Evolutionary conservation across 805 yeast species (phyloP).

Genomic region (Yarrowia deformans): DNA sequence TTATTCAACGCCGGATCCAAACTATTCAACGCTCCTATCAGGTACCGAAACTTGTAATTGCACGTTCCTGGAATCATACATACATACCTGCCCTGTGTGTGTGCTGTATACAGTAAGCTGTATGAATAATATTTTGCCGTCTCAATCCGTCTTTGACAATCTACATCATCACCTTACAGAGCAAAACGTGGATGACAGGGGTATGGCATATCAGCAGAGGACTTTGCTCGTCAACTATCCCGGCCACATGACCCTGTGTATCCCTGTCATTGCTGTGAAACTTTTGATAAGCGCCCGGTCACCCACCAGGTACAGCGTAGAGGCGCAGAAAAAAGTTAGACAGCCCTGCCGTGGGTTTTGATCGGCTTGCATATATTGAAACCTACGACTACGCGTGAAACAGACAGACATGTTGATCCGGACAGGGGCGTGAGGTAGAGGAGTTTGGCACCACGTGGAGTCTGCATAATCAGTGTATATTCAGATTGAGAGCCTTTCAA

Average conservation of each 20-base stretch:
- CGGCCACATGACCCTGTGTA: background rate
- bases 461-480: background rate
- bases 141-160: background rate
- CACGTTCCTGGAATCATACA: too few species aligned
- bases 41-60: too few species aligned
- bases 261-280: constrained; percentile 8
- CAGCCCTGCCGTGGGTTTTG: constrained; percentile 13
- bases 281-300: background rate
- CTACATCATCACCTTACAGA: background rate
- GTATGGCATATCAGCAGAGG: background rate
- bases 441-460: background rate
- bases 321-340: background rate
- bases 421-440: background rate
- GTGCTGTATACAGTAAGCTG: background rate
- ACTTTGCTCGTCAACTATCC: background rate
- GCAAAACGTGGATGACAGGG: constrained; percentile 2
- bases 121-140: background rate
- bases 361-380: constrained; percentile 27
- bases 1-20: too few species aligned
- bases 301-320: background rate
- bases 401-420: background rate
- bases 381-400: constrained; percentile 13
- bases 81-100: background rate
- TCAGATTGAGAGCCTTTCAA: background rate
- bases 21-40: too few species aligned